A percentile compares a stretch with the other conserved stretches of the same genome.
Conservation (phyloP, 2,329 filamentous ascomycete genomes). For the Aspergillus felis region DNA sequence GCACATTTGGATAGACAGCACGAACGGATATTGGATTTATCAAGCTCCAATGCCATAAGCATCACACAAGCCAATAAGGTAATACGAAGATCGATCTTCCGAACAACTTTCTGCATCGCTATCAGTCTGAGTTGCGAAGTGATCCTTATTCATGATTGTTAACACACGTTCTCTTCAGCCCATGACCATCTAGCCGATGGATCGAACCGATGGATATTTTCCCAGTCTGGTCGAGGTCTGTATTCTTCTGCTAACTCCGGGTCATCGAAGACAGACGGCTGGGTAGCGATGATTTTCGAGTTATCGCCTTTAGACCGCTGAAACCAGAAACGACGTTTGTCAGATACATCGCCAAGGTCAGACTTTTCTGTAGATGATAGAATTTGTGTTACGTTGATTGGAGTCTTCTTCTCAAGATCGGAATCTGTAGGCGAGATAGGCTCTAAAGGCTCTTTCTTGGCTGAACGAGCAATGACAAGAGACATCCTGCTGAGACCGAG, state of each 20-base stretch:
- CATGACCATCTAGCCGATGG: slow-evolving; percentile 18
- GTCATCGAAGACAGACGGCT: slow-evolving; percentile 47
- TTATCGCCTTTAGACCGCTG: slow-evolving; percentile 21
- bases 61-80: slow-evolving; percentile 44
- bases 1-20: slow-evolving; percentile 49
- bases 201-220: slow-evolving; percentile 22
- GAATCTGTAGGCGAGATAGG: slow-evolving; percentile 1
- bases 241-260: slow-evolving; percentile 36
- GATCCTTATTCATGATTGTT: not conserved
- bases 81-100: slow-evolving; percentile 21
- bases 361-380: not conserved
- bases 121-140: slow-evolving; percentile 25
- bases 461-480: slow-evolving; percentile 10
- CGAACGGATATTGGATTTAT: slow-evolving; percentile 49
- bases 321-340: slow-evolving; percentile 28
- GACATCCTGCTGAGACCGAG: slow-evolving; percentile 6
- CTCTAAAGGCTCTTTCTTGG: not conserved
- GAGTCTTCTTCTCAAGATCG: slow-evolving; percentile 9
- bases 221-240: slow-evolving; percentile 28
- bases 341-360: slow-evolving; percentile 12
- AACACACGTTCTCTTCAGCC: slow-evolving; percentile 15
- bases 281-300: slow-evolving; percentile 31
- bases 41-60: slow-evolving; percentile 59
- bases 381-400: not conserved
- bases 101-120: slow-evolving; percentile 40